Conservation (phyloP, 2,329 filamentous ascomycete species). For the Amauroascus verrucosus region DNA sequence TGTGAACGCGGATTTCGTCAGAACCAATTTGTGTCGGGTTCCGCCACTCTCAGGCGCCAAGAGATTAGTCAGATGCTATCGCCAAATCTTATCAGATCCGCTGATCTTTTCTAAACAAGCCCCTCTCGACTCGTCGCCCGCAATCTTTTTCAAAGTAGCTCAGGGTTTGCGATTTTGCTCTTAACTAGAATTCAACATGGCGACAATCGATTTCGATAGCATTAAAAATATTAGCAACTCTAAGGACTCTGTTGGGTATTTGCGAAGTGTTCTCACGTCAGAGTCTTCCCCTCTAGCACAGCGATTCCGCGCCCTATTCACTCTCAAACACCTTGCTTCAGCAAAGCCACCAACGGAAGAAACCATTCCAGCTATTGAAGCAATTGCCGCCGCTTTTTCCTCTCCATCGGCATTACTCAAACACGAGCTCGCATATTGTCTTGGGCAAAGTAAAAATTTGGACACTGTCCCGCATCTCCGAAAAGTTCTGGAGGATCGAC, state of each 20-base stretch:
- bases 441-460: constrained; percentile 76
- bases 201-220: background rate
- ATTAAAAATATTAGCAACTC: background rate
- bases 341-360: constrained; percentile 48
- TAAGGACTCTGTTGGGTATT: constrained; percentile 28
- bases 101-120: constrained; percentile 7
- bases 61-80: background rate
- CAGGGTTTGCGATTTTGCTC: background rate
- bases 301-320: constrained; percentile 94
- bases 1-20: too few species aligned
- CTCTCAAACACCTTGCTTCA: constrained; percentile 83
- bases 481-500: constrained; percentile 60
- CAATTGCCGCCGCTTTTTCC: constrained; percentile 76
- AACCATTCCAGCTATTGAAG: constrained; percentile 55
- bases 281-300: constrained; percentile 74
- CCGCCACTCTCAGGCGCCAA: constrained; percentile 2
- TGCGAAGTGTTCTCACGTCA: constrained; percentile 63
- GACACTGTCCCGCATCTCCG: constrained; percentile 64
- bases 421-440: constrained; percentile 93
- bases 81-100: constrained; percentile 10
- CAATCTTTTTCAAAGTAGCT: background rate
- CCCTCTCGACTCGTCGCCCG: background rate
- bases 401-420: constrained; percentile 86
- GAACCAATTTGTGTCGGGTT: too few species aligned
- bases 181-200: background rate